phyloP scores from a whole-genome alignment of 2,329 filamentous ascomycete genomes.

The Berkeleyomyces rouxiae region DNA sequence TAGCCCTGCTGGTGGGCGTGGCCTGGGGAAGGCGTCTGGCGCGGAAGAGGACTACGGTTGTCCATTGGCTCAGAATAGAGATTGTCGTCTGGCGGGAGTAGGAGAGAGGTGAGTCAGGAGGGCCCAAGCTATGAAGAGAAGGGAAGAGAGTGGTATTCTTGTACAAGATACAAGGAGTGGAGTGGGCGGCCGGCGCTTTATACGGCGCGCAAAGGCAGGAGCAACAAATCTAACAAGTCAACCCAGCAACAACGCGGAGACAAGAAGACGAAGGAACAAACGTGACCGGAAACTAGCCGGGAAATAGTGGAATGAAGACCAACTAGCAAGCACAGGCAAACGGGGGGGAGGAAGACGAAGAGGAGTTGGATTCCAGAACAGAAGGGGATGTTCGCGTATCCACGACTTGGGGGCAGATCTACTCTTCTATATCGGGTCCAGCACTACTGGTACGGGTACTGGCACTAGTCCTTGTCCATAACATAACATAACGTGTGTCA shows the following conservation, averaged over 20 bases:
- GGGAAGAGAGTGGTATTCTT: neutral
- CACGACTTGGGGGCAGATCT: neutral
- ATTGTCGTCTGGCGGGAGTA: conserved; percentile 32
- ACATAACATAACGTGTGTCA: neutral
- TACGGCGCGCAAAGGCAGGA: neutral
- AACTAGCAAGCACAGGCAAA: conserved; percentile 4
- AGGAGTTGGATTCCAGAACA: neutral
- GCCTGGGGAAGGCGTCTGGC: conserved; percentile 59
- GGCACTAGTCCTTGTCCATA: too few species aligned
- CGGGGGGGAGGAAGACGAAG: neutral
- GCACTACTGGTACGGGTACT: too few species aligned
- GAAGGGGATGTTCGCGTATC: neutral
- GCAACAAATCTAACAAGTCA: neutral
- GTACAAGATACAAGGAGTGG: neutral
- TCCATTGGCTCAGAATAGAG: conserved; percentile 46
- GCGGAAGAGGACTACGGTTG: conserved; percentile 25
- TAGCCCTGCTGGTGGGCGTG: conserved; percentile 60
- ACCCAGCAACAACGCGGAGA: neutral
- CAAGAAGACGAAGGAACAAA: neutral
- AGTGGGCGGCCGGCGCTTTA: neutral
- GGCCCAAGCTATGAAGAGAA: neutral
- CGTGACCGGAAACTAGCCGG: neutral
- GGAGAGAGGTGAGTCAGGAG: neutral
- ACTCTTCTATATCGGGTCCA: neutral
- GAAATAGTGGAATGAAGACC: neutral